These are phyloP conservation scores for Achaetomiella virescens DNA, from an alignment of 495 filamentous ascomycete genomes.

Conservation along the genomic window DNA sequence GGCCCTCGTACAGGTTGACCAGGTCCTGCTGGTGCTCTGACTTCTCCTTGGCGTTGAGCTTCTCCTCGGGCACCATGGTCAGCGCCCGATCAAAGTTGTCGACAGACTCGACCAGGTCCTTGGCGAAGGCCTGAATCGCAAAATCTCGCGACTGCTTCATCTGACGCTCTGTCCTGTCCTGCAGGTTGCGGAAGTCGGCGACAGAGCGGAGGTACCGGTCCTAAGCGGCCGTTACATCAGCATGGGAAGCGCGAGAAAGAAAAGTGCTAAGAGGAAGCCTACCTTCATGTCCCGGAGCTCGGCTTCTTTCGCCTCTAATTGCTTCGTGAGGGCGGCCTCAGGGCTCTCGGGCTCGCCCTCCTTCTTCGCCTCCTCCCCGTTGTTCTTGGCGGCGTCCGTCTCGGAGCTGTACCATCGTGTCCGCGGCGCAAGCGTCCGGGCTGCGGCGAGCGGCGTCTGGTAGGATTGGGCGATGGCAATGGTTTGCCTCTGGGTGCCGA, in stretches of 20 bases:
- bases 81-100: conserved; percentile 97
- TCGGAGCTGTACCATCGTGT: conserved; percentile 46
- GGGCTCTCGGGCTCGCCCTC: conserved; percentile 29
- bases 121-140: conserved; percentile 89
- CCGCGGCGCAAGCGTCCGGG: conserved; percentile 22
- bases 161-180: conserved; percentile 89
- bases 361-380: conserved; percentile 30
- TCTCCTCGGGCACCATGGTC: conserved; percentile 64
- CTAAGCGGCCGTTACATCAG: conserved; percentile 39
- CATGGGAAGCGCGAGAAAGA: neutral
- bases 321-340: conserved; percentile 35
- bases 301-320: conserved; percentile 78
- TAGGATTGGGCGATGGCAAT: conserved; percentile 22
- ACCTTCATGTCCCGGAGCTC: conserved; percentile 87
- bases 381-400: conserved; percentile 27
- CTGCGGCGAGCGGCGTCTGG: conserved; percentile 22
- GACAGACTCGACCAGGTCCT: conserved; percentile 86
- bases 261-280: conserved; percentile 10
- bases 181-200: conserved; percentile 94
- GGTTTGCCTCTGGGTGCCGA: conserved; percentile 23
- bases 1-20: conserved; percentile 71
- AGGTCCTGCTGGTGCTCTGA: conserved; percentile 60
- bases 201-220: conserved; percentile 89
- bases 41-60: conserved; percentile 51
- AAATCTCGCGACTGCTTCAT: conserved; percentile 81